phyloP scores from a whole-genome alignment of 257 asterid species.

The Scutellaria minor region DNA sequence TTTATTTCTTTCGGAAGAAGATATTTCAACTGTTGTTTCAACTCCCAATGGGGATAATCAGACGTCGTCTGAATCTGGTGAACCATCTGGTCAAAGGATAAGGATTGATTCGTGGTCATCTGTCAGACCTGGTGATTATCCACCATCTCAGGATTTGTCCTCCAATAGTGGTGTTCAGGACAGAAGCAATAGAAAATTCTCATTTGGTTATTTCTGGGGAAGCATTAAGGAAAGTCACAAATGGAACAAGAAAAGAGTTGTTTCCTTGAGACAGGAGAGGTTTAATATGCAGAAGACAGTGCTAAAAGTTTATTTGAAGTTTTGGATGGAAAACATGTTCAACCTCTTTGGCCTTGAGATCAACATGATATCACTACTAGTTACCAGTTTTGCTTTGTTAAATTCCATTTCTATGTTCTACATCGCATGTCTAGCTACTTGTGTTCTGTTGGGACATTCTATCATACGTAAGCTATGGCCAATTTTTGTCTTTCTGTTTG shows the following conservation, averaged over 20 bases:
- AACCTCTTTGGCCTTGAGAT: constrained; percentile 98
- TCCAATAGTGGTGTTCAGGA: constrained; percentile 41
- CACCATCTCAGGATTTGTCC: constrained; percentile 50
- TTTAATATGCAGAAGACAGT: constrained; percentile 86
- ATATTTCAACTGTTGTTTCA: constrained; percentile 46
- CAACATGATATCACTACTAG: constrained; percentile 81
- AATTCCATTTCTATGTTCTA: constrained; percentile 84
- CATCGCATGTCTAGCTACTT: constrained; percentile 79
- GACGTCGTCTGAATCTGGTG: constrained; percentile 49
- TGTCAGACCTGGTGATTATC: constrained; percentile 45
- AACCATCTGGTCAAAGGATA: constrained; percentile 44
- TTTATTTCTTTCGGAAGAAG: constrained; percentile 73
- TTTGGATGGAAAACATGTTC: constrained; percentile 97
- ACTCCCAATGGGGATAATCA: constrained; percentile 54
- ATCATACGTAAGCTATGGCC: constrained; percentile 88
- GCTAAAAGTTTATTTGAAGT: constrained; percentile 83
- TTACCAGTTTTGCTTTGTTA: constrained; percentile 91
- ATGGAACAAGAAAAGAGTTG: constrained; percentile 78
- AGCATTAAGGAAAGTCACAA: constrained; percentile 82
- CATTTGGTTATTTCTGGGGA: constrained; percentile 82
- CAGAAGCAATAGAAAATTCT: constrained; percentile 49
- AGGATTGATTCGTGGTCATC: constrained; percentile 66
- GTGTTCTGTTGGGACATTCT: constrained; percentile 79
- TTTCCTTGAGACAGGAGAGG: constrained; percentile 84
- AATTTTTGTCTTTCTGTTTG: constrained; percentile 69